Conservation (phyloP, 1,284 basidiomycete genomes). For the Cryptococcus sp. region DNA sequence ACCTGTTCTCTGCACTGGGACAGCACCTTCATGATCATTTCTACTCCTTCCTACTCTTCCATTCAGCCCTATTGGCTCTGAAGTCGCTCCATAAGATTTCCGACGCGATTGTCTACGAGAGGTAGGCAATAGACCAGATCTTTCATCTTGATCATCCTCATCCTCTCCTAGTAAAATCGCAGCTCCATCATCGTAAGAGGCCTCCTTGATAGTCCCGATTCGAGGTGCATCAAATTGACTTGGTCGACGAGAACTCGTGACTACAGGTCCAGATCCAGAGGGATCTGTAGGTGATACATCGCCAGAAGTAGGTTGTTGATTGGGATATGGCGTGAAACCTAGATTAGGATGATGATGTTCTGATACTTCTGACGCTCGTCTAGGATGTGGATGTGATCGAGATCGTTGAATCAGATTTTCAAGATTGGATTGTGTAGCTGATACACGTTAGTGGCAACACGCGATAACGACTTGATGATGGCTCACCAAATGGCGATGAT, state of each 20-base stretch:
- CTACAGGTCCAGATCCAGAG: not conserved
- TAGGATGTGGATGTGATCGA: slow-evolving; percentile 24
- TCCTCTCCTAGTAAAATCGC: slow-evolving; percentile 28
- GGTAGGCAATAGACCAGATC: slow-evolving; percentile 7
- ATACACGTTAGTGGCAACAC: not conserved
- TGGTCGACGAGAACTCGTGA: not conserved
- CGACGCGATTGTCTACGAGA: slow-evolving; percentile 9
- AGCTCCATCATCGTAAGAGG: slow-evolving; percentile 24
- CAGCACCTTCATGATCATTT: not conserved
- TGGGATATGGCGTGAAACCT: not conserved
- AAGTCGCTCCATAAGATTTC: slow-evolving; percentile 20
- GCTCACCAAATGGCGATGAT: slow-evolving; percentile 42
- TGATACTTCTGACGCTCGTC: slow-evolving; percentile 14
- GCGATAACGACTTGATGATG: not conserved
- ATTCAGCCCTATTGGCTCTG: slow-evolving; percentile 13
- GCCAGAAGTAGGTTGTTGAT: not conserved
- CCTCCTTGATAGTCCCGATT: slow-evolving; percentile 29
- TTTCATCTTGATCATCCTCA: slow-evolving; percentile 16
- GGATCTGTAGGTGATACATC: not conserved
- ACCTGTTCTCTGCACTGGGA: not conserved
- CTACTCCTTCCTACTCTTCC: slow-evolving; percentile 4
- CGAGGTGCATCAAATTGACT: slow-evolving; percentile 3
- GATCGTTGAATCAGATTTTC: slow-evolving; percentile 42
- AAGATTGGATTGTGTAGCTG: slow-evolving; percentile 43
- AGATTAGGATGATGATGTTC: slow-evolving; percentile 7